Base-by-base conservation (phyloP, 306 rosid genomes). In the Acacia confusa region DNA sequence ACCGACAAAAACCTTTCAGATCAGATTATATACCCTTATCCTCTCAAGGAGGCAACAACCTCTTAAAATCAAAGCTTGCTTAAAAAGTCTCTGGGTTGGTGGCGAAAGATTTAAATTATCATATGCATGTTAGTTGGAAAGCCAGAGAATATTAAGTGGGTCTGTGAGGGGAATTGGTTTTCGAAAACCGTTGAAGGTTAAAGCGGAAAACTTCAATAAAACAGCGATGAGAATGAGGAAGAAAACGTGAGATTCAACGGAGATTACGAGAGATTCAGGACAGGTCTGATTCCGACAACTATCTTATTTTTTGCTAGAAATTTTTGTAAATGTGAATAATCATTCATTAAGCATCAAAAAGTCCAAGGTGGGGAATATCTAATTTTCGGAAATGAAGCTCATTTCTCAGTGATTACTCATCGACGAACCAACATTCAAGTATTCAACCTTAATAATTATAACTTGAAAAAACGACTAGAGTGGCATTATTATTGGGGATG, bases 1-100 rank as follows among this genome's bases (percentile, higher is more conserved):
- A 73, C 60, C 27, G 7, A 77, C 38, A 8, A 43, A 77, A 77
- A 80, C 80, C 84, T 86, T 77, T 84, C 86, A 85, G 48, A 77
- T 60, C 16, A 61, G 58, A 64, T 55, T 13, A 43, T 57, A 72
- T 57, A 72, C 75, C 61, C 36, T 36, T 44, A 17, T 72, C 40
- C 43, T 80, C 45, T 45, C 61, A 55, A 73, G 78, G 44, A 77
- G 55, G 25, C 66, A 69, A 79, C 61, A 52, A 2, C 34, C 36
- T 7, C 40, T 36, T 36, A 36, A 70, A 78, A 82, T 78, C 74
- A 50, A 64, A 82, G 47, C 53, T 65, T 61, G 47, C 43, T 58
- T 30, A 50, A 63, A 19, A 34, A 47, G 70, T 68, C 40, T 5
- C 66, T 41, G 41, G 20, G 74, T 19, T 58, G 38, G 74, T 36